Percentiles rank a stretch among this genome's conserved stretches.
These are phyloP conservation scores for Knoxia roxburghii DNA, from an alignment of 257 asterid species.

Conservation along the genomic window DNA sequence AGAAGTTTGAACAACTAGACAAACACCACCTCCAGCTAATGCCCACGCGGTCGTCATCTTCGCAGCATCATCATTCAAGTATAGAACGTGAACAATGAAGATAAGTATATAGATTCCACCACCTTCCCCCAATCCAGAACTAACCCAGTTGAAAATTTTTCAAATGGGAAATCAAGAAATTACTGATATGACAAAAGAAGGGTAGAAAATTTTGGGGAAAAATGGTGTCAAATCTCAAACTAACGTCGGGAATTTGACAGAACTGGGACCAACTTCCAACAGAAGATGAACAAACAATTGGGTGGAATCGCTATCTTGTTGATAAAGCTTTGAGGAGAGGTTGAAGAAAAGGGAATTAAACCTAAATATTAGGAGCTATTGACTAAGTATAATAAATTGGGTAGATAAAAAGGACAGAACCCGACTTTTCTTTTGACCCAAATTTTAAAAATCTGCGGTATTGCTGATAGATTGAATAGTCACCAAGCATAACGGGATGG, in stretches of 20 bases:
- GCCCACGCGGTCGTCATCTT: conserved; percentile 43
- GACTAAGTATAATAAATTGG: neutral
- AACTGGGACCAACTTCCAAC: neutral
- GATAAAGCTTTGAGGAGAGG: too few species aligned
- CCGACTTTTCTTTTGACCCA: conserved; percentile 7
- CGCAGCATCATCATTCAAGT: conserved; percentile 23
- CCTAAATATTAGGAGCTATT: neutral
- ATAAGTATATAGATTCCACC: too few species aligned
- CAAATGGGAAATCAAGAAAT: neutral
- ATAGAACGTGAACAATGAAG: too few species aligned
- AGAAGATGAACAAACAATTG: neutral
- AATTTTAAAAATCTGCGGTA: neutral
- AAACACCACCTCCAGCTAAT: conserved; percentile 34
- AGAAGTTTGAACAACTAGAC: conserved; percentile 7
- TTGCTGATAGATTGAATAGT: neutral
- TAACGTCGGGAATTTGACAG: neutral
- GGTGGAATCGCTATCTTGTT: conserved; percentile 3
- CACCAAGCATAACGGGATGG: neutral
- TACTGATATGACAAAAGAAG: too few species aligned
- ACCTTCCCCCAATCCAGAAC: too few species aligned
- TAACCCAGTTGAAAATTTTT: neutral
- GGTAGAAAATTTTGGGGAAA: too few species aligned
- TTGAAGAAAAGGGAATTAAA: neutral
- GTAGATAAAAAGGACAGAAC: neutral
- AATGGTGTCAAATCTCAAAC: neutral